Evolutionary conservation across 306 rosid genomes (phyloP), one percentile per base, ranked within the genome.

Genomic region (Cucurbita maxima): DNA sequence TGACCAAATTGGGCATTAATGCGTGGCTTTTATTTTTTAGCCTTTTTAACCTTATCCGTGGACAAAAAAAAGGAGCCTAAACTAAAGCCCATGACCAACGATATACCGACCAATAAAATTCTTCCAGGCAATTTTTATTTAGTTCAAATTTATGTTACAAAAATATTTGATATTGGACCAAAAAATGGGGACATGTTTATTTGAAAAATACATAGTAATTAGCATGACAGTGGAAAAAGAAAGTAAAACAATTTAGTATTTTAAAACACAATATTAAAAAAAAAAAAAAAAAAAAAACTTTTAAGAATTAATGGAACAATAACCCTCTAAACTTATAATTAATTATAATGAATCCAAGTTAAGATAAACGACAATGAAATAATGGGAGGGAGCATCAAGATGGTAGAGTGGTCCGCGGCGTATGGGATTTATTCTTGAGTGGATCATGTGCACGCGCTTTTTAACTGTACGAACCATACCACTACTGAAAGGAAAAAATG

Each of bases 361-460:
- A 41, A 41, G 8, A 2, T 1, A 41, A 50, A 51, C 1, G 8
- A 52, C 10, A n/a, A 3, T 7, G 58, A 58, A 58, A 58, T 11
- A 58, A 14, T 58, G 63, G 63, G 58, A 9, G 38, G 20, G 54
- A 50, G 56, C 20, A 62, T 62, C 14, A 38, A 40, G 15, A 3
- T 13, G 2, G 34, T 34, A 15, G 67, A 60, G 51, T 40, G 70
- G 70, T 63, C 13, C 11, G 73, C 13, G 73, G 16, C 13, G 41
- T 48, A 67, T 55, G 19, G 40, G 57, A 68, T 68, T 14, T 12
- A 66, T 43, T 67, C 38, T 11, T 12, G 56, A 22, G 73, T 66
- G 73, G 73, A 68, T 45, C 73, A 68, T 68, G 56, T 47, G 56
- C 73, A 19, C 44, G 52, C 47, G 71, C 71, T 43, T 44, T 66